Percentiles rank a stretch among this genome's conserved stretches.
phyloP scores from a whole-genome alignment of 1,284 basidiomycete species.

The Ustilago crameri region DNA sequence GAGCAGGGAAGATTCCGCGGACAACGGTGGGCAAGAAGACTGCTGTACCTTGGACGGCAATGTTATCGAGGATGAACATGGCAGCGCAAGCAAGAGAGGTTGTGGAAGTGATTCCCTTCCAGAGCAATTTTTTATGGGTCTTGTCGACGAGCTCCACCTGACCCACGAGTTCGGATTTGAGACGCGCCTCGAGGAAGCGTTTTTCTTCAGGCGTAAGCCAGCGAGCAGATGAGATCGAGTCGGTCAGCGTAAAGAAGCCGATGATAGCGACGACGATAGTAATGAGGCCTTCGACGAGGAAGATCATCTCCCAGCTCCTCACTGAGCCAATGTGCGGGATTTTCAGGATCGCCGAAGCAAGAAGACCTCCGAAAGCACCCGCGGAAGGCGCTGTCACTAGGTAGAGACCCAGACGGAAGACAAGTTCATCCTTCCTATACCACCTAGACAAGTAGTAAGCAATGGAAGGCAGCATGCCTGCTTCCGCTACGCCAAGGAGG shows the following conservation, averaged over 20 bases:
- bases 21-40: conserved; percentile 69
- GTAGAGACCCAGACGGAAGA: conserved; percentile 66
- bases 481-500: conserved; percentile 67
- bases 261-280: conserved; percentile 65
- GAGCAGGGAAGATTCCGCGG: conserved; percentile 64
- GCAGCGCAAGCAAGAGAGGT: conserved; percentile 55
- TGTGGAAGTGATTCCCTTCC: conserved; percentile 44
- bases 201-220: conserved; percentile 68
- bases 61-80: conserved; percentile 69
- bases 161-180: conserved; percentile 49
- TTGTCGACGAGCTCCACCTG: conserved; percentile 46
- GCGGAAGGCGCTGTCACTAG: conserved; percentile 52
- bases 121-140: conserved; percentile 39
- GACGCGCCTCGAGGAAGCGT: conserved; percentile 43
- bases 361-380: conserved; percentile 66
- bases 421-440: conserved; percentile 67
- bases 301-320: conserved; percentile 67
- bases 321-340: conserved; percentile 42
- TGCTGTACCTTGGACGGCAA: conserved; percentile 53
- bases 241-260: conserved; percentile 65
- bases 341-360: conserved; percentile 51
- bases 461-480: conserved; percentile 64
- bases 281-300: conserved; percentile 69
- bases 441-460: conserved; percentile 66
- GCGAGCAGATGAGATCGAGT: conserved; percentile 64